A percentile compares a stretch with the other conserved stretches of the same genome.
Evolutionary conservation across 768 basidiomycete species (phyloP).

Genomic region (Kwoniella dendrophila): DNA sequence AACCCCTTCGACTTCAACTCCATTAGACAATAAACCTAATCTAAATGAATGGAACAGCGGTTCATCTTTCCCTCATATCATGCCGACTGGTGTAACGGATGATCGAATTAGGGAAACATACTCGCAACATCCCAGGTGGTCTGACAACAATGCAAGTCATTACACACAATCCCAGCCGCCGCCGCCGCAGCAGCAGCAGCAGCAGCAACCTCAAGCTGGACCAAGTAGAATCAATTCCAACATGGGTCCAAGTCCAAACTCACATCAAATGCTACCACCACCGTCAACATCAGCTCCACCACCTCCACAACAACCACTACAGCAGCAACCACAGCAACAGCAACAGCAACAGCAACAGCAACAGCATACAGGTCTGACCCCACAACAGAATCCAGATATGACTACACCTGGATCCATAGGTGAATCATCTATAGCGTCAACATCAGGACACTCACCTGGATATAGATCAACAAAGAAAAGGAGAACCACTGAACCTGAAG

Average conservation of each 20-base stretch:
- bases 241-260: background rate
- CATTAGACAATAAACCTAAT: background rate
- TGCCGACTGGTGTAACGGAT: background rate
- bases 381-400: conserved; percentile 9
- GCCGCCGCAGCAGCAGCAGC: too few relatives aligned
- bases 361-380: background rate
- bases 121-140: too few relatives aligned
- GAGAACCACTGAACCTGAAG: conserved; percentile 27
- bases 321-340: too few relatives aligned
- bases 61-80: conserved; percentile 3
- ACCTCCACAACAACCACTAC: too few relatives aligned
- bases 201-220: background rate
- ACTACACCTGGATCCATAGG: conserved; percentile 24
- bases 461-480: conserved; percentile 22
- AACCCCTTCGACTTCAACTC: background rate
- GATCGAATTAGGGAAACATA: background rate
- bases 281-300: too few relatives aligned
- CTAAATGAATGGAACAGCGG: conserved; percentile 15
- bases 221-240: background rate
- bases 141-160: too few relatives aligned
- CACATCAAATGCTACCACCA: conserved; percentile 2
- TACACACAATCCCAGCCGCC: too few relatives aligned
- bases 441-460: conserved; percentile 32
- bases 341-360: too few relatives aligned
- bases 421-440: conserved; percentile 23